Conservation (phyloP, 2,329 filamentous ascomycete genomes). For the Botrytis pseudocinerea region DNA sequence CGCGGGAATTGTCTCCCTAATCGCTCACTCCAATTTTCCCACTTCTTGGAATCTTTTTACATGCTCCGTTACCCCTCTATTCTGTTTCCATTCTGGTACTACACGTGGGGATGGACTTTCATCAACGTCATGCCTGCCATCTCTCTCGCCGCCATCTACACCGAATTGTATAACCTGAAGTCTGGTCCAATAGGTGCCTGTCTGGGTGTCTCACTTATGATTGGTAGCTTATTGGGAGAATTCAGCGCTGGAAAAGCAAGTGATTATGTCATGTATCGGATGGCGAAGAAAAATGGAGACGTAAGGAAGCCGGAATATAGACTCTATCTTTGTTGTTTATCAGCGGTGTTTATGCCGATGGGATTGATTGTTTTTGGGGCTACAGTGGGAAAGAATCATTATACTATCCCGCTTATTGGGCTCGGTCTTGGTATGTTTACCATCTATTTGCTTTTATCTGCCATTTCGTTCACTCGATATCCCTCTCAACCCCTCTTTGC, state of each 20-base stretch:
- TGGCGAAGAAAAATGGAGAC: slow-evolving; percentile 29
- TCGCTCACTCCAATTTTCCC: slow-evolving; percentile 32
- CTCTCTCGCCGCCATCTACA: slow-evolving; percentile 35
- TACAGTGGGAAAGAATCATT: slow-evolving; percentile 31
- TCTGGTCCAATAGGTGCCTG: slow-evolving; percentile 37
- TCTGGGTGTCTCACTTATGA: slow-evolving; percentile 34
- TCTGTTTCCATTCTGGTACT: slow-evolving; percentile 38
- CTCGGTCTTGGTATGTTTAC: slow-evolving; percentile 29
- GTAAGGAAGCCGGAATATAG: slow-evolving; percentile 38
- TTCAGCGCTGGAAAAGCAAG: slow-evolving; percentile 35
- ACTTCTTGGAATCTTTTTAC: slow-evolving; percentile 37
- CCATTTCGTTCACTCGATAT: background rate
- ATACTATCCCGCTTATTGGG: slow-evolving; percentile 34
- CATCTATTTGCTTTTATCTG: background rate
- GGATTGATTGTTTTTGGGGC: slow-evolving; percentile 38
- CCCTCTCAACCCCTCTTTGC: background rate
- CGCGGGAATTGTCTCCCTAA: slow-evolving; percentile 35
- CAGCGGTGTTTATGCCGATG: slow-evolving; percentile 36
- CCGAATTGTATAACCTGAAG: slow-evolving; percentile 33
- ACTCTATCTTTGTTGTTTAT: slow-evolving; percentile 35
- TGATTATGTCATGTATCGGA: slow-evolving; percentile 33
- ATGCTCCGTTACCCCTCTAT: slow-evolving; percentile 39
- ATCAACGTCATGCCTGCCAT: slow-evolving; percentile 39
- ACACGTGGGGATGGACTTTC: slow-evolving; percentile 38
- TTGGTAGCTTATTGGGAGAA: slow-evolving; percentile 36